Base-by-base conservation (phyloP, 257 asterid genomes). In the Cynanchum wilfordii region DNA sequence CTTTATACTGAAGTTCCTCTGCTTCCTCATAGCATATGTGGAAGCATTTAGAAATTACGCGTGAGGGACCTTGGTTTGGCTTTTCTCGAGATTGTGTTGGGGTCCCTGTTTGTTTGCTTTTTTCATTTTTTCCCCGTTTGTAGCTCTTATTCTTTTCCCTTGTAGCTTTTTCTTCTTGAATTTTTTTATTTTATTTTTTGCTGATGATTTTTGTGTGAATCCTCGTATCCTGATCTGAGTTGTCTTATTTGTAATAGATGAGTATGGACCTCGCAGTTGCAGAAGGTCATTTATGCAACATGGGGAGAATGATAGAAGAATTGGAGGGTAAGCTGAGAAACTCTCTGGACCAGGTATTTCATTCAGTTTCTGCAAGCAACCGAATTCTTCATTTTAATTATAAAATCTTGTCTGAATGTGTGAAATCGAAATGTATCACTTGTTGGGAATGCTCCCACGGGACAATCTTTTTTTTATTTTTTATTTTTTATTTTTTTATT, bases 281-380 rank as follows among this genome's bases (percentile, higher is more conserved):
- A 42, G 98, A 95, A 76, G 99, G 98, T 71, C 99, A 95, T 84
- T 82, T 95, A 52, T 85, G 94, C 80, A 95, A 95, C 73, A 92
- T 95, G 99, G 99, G 99, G 77, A 92, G 75, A 83, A 90, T 95
- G 99, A 90, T 95, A 12, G 99, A 95, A 81, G 99, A 95, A 80
- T 89, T 92, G 96, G 99, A 95, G 87, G 87, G 98, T 76, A 92
- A 95, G 83, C 84, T 95, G 85, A 88, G 98, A 69, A 92, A 95
- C 80, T 92, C 98, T 47, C 76, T 95, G 81, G 99, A 95, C 73
- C 99, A 95, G 97, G 99, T 90, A 78, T 33, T 7, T 40, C 16
- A 4, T 24, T 73, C n/a, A 45, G 29, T 55, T 58, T 25, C 62
- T 64, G 59, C 12, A 20, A 58, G 27, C 27, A 51, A 51, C 22